Percentiles rank a stretch among this genome's conserved stretches.
phyloP scores from a whole-genome alignment of 2,329 filamentous ascomycete genomes.

The Calonectria henricotiae region DNA sequence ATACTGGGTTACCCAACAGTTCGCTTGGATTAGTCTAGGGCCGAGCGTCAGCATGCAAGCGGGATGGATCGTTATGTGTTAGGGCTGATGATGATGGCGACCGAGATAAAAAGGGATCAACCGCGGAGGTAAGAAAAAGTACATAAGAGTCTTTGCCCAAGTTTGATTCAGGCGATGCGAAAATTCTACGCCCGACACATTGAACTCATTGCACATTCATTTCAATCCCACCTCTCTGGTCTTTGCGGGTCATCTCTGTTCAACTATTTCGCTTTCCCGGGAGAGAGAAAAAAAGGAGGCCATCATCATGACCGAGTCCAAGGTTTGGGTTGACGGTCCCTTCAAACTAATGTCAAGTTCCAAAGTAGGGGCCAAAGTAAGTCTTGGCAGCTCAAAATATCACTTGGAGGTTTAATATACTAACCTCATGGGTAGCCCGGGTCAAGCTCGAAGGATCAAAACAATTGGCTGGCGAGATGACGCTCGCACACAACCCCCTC shows the following conservation, averaged over 20 bases:
- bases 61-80: not conserved
- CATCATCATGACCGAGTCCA: constrained; percentile 39
- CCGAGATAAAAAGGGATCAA: not conserved
- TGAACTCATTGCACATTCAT: too few species aligned
- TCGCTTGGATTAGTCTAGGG: constrained; percentile 2
- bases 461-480: constrained; percentile 54
- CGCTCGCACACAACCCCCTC: constrained; percentile 58
- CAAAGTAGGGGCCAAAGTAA: constrained; percentile 48
- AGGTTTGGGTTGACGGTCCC: constrained; percentile 57
- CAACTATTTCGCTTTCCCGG: not conserved
- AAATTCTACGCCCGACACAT: not conserved
- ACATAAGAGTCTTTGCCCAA: not conserved
- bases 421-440: not conserved
- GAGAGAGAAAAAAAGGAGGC: not conserved
- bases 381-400: not conserved
- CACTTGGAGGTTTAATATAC: not conserved
- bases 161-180: not conserved
- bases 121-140: not conserved
- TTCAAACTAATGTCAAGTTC: constrained; percentile 54
- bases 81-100: not conserved
- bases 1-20: not conserved
- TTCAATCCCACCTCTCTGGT: not conserved
- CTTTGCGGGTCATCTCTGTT: not conserved
- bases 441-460: constrained; percentile 44
- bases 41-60: constrained; percentile 11